Evolutionary conservation across 805 yeast species (phyloP).

Genomic region (Danielozyma ontarioensis): DNA sequence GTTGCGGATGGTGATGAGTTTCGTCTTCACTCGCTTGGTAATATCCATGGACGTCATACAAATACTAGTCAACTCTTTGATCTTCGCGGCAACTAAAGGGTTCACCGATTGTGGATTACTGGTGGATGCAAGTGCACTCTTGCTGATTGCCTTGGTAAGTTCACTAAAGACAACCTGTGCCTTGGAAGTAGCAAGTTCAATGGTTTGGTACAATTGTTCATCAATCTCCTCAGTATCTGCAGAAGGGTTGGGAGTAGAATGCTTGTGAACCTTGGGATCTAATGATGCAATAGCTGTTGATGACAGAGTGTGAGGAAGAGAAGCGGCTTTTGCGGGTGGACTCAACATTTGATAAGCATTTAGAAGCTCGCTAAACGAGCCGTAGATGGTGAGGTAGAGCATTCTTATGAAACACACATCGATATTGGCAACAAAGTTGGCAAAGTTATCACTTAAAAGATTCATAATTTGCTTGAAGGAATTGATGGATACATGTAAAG

Average conservation of each 20-base stretch:
- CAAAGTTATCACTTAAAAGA: constrained; percentile 43
- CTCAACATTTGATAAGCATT: constrained; percentile 54
- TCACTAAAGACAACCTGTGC: constrained; percentile 79
- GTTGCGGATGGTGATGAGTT: constrained; percentile 46
- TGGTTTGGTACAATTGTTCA: constrained; percentile 58
- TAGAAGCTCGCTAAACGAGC: constrained; percentile 60
- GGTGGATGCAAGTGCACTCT: constrained; percentile 49
- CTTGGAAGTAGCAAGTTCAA: constrained; percentile 56
- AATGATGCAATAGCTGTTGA: constrained; percentile 1
- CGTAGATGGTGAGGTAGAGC: constrained; percentile 54
- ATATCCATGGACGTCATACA: constrained; percentile 81
- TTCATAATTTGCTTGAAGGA: constrained; percentile 50
- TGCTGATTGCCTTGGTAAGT: constrained; percentile 60
- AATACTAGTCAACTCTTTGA: constrained; percentile 70
- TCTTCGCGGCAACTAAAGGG: constrained; percentile 51
- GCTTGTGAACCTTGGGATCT: not conserved
- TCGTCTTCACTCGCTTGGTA: constrained; percentile 57
- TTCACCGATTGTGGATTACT: constrained; percentile 18
- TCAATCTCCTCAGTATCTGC: constrained; percentile 52
- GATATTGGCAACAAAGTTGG: constrained; percentile 46
- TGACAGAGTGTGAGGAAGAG: not conserved
- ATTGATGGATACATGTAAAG: constrained; percentile 30
- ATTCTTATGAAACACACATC: constrained; percentile 64
- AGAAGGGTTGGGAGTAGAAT: not conserved
- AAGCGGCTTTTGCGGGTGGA: constrained; percentile 11